Percentiles rank a stretch among this genome's conserved stretches.
Conservation (phyloP, 1,284 basidiomycete genomes). For the Sanghuangporus baumii region DNA sequence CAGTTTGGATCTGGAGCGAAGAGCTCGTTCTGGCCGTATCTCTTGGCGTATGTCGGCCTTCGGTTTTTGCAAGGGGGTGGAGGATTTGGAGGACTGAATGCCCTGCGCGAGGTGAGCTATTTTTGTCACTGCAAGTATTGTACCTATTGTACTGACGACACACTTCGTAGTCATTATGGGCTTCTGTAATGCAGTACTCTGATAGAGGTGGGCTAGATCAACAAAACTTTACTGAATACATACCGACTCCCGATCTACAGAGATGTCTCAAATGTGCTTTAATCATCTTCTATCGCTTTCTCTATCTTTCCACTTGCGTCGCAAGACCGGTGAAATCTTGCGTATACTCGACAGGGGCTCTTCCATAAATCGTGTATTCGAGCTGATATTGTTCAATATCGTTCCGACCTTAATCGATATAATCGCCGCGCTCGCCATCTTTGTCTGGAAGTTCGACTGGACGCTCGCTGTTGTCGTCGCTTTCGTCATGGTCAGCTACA, state of each 20-base stretch:
- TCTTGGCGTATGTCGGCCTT: slow-evolving; percentile 57
- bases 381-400: slow-evolving; percentile 75
- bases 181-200: slow-evolving; percentile 84
- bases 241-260: slow-evolving; percentile 27
- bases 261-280: slow-evolving; percentile 77
- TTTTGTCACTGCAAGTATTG: not conserved
- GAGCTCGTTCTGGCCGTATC: slow-evolving; percentile 54
- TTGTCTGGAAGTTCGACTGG: slow-evolving; percentile 63
- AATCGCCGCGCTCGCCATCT: slow-evolving; percentile 58
- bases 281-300: slow-evolving; percentile 79
- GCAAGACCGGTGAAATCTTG: slow-evolving; percentile 62
- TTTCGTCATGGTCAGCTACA: slow-evolving; percentile 70
- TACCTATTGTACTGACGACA: not conserved
- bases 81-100: slow-evolving; percentile 43
- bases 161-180: slow-evolving; percentile 55
- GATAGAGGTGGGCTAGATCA: slow-evolving; percentile 44
- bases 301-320: slow-evolving; percentile 78
- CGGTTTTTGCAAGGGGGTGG: slow-evolving; percentile 66
- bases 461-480: slow-evolving; percentile 66
- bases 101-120: slow-evolving; percentile 55
- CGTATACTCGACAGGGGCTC: slow-evolving; percentile 62
- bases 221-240: not conserved
- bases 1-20: slow-evolving; percentile 22
- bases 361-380: slow-evolving; percentile 45
- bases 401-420: slow-evolving; percentile 80